Conservation (phyloP, 495 filamentous ascomycete species). For the Extremus antarcticus region DNA sequence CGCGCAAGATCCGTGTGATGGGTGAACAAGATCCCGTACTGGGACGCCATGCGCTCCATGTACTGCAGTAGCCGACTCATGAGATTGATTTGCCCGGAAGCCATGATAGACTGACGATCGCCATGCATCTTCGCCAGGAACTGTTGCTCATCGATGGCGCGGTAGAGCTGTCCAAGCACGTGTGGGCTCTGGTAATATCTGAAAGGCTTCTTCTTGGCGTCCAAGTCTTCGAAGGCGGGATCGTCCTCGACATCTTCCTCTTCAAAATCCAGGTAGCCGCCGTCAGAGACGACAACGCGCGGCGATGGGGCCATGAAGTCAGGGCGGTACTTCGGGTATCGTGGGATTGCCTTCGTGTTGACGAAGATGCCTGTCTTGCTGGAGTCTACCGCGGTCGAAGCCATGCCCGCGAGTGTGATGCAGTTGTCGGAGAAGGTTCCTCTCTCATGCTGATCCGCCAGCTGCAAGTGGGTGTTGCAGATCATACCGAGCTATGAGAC, state of each 20-base stretch:
- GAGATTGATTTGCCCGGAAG: slow-evolving; percentile 21
- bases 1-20: slow-evolving; percentile 33
- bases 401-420: slow-evolving; percentile 52
- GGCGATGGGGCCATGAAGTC: slow-evolving; percentile 63
- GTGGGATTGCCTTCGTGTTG: slow-evolving; percentile 35
- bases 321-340: slow-evolving; percentile 35
- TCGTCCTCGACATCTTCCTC: slow-evolving; percentile 47
- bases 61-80: slow-evolving; percentile 39
- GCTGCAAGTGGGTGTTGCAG: slow-evolving; percentile 51
- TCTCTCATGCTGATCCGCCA: slow-evolving; percentile 47
- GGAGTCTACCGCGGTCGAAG: slow-evolving; percentile 73
- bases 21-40: slow-evolving; percentile 32
- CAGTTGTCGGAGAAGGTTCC: slow-evolving; percentile 53
- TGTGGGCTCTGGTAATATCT: slow-evolving; percentile 59
- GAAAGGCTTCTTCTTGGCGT: slow-evolving; percentile 19
- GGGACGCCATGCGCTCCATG: slow-evolving; percentile 31
- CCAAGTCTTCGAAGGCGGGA: slow-evolving; percentile 27
- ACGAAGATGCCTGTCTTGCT: slow-evolving; percentile 69
- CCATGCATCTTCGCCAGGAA: slow-evolving; percentile 50
- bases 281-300: slow-evolving; percentile 39
- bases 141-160: slow-evolving; percentile 59
- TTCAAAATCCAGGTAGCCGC: slow-evolving; percentile 31
- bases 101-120: slow-evolving; percentile 14
- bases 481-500: slow-evolving; percentile 63
- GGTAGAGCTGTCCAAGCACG: slow-evolving; percentile 60